phyloP scores from a whole-genome alignment of 345 rosid genomes.

The Arabidopsis arenosa region DNA sequence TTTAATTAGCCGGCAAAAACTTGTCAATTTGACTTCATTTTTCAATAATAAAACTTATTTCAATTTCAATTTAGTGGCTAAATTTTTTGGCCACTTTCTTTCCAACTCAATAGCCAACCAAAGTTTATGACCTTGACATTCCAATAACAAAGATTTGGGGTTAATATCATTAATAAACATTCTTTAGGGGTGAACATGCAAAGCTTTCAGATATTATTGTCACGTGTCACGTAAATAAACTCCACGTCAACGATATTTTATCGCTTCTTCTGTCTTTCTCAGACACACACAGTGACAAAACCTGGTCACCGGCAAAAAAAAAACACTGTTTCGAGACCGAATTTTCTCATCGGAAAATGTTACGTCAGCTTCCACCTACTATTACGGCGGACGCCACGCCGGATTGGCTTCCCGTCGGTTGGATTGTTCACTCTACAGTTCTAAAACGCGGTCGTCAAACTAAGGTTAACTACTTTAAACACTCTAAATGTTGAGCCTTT shows the following conservation, averaged over 20 bases:
- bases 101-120: neutral
- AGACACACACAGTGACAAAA: neutral
- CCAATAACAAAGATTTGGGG: neutral
- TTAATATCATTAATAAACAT: neutral
- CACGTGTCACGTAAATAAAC: conserved; percentile 18
- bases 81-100: neutral
- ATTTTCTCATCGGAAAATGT: conserved; percentile 33
- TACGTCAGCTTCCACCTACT: conserved; percentile 39
- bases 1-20: too few relatives aligned
- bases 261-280: conserved; percentile 23
- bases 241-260: neutral
- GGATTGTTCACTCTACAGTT: conserved; percentile 50
- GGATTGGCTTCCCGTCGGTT: conserved; percentile 63
- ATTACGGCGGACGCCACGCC: conserved; percentile 42
- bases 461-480: conserved; percentile 43
- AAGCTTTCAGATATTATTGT: neutral
- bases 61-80: neutral
- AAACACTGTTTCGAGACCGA: conserved; percentile 1
- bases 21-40: too few relatives aligned
- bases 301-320: neutral
- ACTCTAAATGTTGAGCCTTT: neutral
- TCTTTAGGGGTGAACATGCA: conserved; percentile 20
- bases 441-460: conserved; percentile 57
- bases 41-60: neutral
- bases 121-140: neutral